Conservation (phyloP, 306 rosid species). For the Canavalia gladiata region DNA sequence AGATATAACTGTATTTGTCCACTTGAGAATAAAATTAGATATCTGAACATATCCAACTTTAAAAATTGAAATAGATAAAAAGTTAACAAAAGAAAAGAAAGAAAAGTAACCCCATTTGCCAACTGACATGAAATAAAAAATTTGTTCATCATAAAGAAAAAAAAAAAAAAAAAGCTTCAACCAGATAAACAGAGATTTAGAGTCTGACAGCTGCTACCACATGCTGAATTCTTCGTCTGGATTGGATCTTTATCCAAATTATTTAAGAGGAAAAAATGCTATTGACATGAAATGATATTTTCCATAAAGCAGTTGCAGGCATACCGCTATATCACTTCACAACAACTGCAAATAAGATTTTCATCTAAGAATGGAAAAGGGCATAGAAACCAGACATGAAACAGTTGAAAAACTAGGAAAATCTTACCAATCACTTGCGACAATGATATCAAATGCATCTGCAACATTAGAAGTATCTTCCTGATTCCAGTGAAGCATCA, state of each 20-base stretch:
- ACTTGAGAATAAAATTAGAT: slow-evolving; percentile 46
- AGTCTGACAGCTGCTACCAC: slow-evolving; percentile 25
- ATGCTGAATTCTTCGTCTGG: slow-evolving; percentile 8
- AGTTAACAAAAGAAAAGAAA: slow-evolving; percentile 43
- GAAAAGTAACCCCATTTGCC: slow-evolving; percentile 56
- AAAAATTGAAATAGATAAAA: slow-evolving; percentile 44
- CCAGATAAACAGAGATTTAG: slow-evolving; percentile 45
- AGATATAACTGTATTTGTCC: slow-evolving; percentile 41
- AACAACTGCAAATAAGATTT: slow-evolving; percentile 27
- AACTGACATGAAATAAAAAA: slow-evolving; percentile 48
- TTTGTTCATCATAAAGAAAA: neutral
- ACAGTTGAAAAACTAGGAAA: slow-evolving; percentile 31
- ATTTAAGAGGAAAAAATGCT: slow-evolving; percentile 9
- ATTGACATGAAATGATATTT: slow-evolving; percentile 39
- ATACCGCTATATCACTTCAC: slow-evolving; percentile 40
- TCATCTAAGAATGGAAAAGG: slow-evolving; percentile 29
- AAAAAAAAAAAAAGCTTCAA: slow-evolving; percentile 29
- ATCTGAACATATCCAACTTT: slow-evolving; percentile 47
- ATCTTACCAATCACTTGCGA: slow-evolving; percentile 86
- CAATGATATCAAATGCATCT: slow-evolving; percentile 71
- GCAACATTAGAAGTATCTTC: slow-evolving; percentile 59
- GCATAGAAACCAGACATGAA: neutral
- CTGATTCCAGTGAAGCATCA: slow-evolving; percentile 90
- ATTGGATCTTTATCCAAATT: slow-evolving; percentile 48
- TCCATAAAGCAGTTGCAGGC: slow-evolving; percentile 30